Base-by-base conservation (phyloP, 192 early-diverging fungal genomes). In the Allomyces macrogynus region DNA sequence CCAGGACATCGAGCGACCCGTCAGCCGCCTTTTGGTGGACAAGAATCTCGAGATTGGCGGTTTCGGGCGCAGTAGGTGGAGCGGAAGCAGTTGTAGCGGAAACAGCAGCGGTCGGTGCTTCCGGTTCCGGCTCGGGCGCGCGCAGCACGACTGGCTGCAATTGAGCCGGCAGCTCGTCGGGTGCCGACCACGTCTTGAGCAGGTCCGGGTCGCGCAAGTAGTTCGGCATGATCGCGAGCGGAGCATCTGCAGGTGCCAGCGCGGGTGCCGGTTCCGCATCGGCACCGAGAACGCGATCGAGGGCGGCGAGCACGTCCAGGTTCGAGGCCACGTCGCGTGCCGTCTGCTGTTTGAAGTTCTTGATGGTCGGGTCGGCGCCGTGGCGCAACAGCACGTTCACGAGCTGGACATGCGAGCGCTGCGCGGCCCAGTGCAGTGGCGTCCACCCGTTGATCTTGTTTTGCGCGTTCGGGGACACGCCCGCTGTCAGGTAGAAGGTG, bases 401-500 rank as follows among this genome's bases (percentile, higher is more conserved):
- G 60, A 89, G 69, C 8, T 75, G 71, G 14, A 71, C 68, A 67
- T 91, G 79, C 14, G n/a, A n/a, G n/a, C n/a, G 79, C 23, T 79
- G 76, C 60, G 80, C 69, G 7, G 89, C 87, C 89, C 89, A 93
- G 67, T 89, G 86, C 3, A 93, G 67, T 23, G 83, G 71, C 0
- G 83, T 84, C 84, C 83, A 83, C 22, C 81, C 77, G 62, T 87
- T 91, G 75, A 89, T 81, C 32, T 74, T 75, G 75, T 89, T 88
- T 62, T 82, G 79, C 24, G 79, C 71, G 69, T 89, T 82, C 66
- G 87, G 62, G 61, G 88, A 73, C 18, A 86, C 80, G 18, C 84
- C 86, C 44, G 75, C 72, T 26, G 78, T 75, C 32, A 87, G 69
- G 64, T 80, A 87, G 27, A 81, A 79, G 26, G 72, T 63, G 14